Conservation (phyloP, 2,329 filamentous ascomycete genomes). For the Arthrobotrys musiformis region DNA sequence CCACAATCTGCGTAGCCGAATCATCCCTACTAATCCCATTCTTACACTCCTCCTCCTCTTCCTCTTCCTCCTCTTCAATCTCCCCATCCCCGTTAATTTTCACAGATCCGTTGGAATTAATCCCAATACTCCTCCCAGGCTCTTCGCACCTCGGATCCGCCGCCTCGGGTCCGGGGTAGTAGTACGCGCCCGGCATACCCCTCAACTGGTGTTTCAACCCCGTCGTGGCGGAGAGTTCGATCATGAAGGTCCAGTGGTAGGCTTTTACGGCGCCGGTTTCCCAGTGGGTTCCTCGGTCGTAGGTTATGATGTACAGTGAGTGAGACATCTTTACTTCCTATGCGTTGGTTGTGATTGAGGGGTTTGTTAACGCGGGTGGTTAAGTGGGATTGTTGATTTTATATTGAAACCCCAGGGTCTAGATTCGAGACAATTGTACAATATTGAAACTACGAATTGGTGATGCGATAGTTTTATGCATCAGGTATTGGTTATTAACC, state of each 20-base stretch:
- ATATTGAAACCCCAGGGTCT: no score
- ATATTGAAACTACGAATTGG: no score
- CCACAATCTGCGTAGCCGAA: slow-evolving; percentile 6
- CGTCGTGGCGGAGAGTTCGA: slow-evolving; percentile 12
- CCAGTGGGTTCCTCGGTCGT: slow-evolving; percentile 36
- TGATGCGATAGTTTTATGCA: no score
- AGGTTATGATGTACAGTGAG: slow-evolving; percentile 33
- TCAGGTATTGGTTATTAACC: no score
- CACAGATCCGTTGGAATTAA: neutral
- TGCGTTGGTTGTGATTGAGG: no score
- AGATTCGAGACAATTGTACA: no score
- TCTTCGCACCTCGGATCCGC: slow-evolving; percentile 2
- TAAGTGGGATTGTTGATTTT: no score
- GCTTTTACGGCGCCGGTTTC: slow-evolving; percentile 19
- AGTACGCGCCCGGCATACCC: slow-evolving; percentile 37
- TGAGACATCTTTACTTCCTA: slow-evolving; percentile 12
- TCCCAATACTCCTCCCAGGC: slow-evolving; percentile 9
- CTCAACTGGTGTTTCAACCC: slow-evolving; percentile 37
- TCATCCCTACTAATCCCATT: slow-evolving; percentile 9
- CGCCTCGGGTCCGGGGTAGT: slow-evolving; percentile 33
- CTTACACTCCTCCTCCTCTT: neutral
- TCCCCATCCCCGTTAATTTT: neutral
- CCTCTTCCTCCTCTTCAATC: neutral
- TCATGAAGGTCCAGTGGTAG: slow-evolving; percentile 34
- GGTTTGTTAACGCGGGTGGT: no score